Evolutionary conservation across 306 rosid species (phyloP), one percentile per base, ranked within the genome.

Genomic region (Geum urbanum): DNA sequence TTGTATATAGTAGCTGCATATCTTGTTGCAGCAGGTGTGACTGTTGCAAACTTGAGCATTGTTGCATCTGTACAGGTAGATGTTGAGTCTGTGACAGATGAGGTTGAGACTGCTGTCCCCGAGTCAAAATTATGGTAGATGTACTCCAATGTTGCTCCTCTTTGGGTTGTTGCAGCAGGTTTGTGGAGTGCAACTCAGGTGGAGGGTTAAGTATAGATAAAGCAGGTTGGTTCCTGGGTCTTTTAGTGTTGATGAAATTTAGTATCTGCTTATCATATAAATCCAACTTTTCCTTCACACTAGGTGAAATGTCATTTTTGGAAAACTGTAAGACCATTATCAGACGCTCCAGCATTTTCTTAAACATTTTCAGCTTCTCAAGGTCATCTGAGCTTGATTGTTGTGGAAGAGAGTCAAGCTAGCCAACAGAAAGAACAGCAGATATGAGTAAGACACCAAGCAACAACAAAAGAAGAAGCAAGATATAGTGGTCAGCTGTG

Each of bases 11-110:
- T 72, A 83, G 87, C 50, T 80, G 90, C 82, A 83, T 74, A 65
- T 87, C 92, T 40, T 81, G 80, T 8, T 24, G 55, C 32, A 46
- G 77, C 55, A 81, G 69, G 79, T 85, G 84, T 48, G 81, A 81
- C 85, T 85, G 96, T 77, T 84, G 97, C 81, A 87, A 57, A 77
- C 86, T 82, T 69, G 83, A 66, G 58, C 79, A 87, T 71, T 80
- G 95, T 78, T 86, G 98, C 84, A 88, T 72, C 84, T 87, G 96
- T 63, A 86, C 13, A 69, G 92, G 69, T 80, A 89, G 96, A 60
- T 86, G 71, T 46, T 86, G 91, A 69, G 84, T 86, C 79, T 82
- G 96, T 68, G 90, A 76, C 75, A 76, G 76, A 75, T 85, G 88
- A 63, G 88, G 52, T 71, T 86, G 92, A 41, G 88, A 63, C 67